A percentile compares a stretch with the other conserved stretches of the same genome.
Conservation (phyloP, 75 land plant species). For the Cupressus sempervirens region DNA sequence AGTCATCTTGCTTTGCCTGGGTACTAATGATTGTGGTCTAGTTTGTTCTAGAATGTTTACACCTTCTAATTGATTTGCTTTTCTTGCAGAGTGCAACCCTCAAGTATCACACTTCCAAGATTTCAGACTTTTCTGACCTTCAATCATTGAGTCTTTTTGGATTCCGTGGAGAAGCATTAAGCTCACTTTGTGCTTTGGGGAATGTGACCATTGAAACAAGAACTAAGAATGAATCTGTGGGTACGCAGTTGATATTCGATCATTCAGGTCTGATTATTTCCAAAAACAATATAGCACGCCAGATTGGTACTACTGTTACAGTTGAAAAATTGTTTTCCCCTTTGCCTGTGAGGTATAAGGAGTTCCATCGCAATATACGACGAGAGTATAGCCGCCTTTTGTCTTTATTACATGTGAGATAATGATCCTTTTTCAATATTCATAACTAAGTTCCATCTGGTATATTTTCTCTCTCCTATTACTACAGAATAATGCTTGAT, state of each 20-base stretch:
- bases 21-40: background rate
- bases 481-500: background rate
- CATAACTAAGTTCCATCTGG: background rate
- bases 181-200: conserved; percentile 81
- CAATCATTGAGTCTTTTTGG: conserved; percentile 82
- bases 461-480: background rate
- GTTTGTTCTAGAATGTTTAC: background rate
- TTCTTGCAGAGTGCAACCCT: conserved; percentile 73
- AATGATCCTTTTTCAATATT: conserved; percentile 3
- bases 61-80: conserved; percentile 5
- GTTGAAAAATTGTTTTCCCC: conserved; percentile 73
- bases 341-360: conserved; percentile 85
- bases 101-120: conserved; percentile 92
- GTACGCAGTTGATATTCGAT: conserved; percentile 66
- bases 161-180: conserved; percentile 93
- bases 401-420: conserved; percentile 78
- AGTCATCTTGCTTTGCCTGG: background rate
- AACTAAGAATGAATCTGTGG: conserved; percentile 67
- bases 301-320: conserved; percentile 85
- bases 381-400: conserved; percentile 86
- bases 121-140: conserved; percentile 76
- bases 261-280: conserved; percentile 61
- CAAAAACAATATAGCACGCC: conserved; percentile 76
- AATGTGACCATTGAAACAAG: conserved; percentile 74
- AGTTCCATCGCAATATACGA: conserved; percentile 81